Conservation (phyloP, 495 filamentous ascomycete species). For the Hypoxylon trugodes region DNA sequence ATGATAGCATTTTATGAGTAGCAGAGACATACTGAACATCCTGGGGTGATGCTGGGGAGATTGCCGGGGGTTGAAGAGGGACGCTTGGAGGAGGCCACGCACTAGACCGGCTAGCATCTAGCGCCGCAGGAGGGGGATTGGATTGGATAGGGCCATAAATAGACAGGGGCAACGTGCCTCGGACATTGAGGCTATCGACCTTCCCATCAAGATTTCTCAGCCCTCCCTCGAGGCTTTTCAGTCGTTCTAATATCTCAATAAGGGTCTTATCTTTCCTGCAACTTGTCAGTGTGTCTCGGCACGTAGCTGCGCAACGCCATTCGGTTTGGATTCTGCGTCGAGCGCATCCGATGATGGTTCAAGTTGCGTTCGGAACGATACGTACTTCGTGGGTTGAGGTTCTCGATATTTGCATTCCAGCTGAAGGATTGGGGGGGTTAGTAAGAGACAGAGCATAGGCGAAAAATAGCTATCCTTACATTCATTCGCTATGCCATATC, state of each 20-base stretch:
- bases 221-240: constrained; percentile 58
- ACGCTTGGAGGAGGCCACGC: constrained; percentile 25
- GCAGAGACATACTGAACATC: constrained; percentile 58
- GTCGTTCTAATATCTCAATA: constrained; percentile 64
- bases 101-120: constrained; percentile 23
- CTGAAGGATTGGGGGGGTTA: constrained; percentile 49
- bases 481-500: constrained; percentile 38
- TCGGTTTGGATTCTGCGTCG: constrained; percentile 15
- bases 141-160: constrained; percentile 33
- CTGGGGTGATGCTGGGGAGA: constrained; percentile 20
- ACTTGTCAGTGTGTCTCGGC: constrained; percentile 33
- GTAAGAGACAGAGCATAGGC: constrained; percentile 21
- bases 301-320: constrained; percentile 16
- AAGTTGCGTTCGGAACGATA: constrained; percentile 30
- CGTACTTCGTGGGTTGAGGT: constrained; percentile 70
- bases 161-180: constrained; percentile 34
- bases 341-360: constrained; percentile 23
- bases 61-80: constrained; percentile 18
- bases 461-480: constrained; percentile 32
- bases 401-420: constrained; percentile 68
- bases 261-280: constrained; percentile 69
- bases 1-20: constrained; percentile 65
- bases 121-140: constrained; percentile 13
- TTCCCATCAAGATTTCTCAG: constrained; percentile 46
- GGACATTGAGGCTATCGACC: constrained; percentile 52